Base-by-base conservation (phyloP, 495 filamentous ascomycete species). In the Lepraria neglecta region DNA sequence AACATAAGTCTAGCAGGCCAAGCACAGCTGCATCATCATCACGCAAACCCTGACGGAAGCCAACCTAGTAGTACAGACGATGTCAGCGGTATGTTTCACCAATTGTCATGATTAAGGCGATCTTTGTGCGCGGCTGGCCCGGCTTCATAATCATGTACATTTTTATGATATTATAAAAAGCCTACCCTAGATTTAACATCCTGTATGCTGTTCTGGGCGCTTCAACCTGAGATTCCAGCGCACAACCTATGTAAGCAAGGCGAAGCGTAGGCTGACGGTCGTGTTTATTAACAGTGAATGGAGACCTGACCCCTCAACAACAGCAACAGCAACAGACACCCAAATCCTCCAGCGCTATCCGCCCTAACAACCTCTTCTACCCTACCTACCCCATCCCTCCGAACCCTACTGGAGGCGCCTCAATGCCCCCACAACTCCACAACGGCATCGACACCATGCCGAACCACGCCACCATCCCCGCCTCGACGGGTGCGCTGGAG, bases 41-140 rank as follows among this genome's bases (percentile, higher is more conserved):
- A 94, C 72, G 81, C 82, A 53, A 88, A 91, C 71, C 83, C 79
- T 44, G 87, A 90, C 69, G 86, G 84, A 65, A 82, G 74, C 67
- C 77, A 81, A 66, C 80, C 82, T 70, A 83, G 84, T 69, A 83
- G 83, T 67, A 81, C 83, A 71, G 91, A 94, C 67, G 91, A 95
- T 80, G 90, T 94, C 79, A 84, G 80, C 78, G 89, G 92, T 90
- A 96, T 96, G 91, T 92, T 89, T 78, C 82, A 89, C 80, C 85
- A 88, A 73, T 83, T 87, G 80, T 88, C 51, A 56, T 59, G 56
- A 55, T 24, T 27, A 46, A 35, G 33, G 54, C 31, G 44, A 54
- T 31, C 35, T 24, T 43, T 40, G 19, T 64, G 40, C 42, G 31
- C 30, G 57, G 59, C 59, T 61, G 59, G 59, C 48, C 51, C 59